A percentile compares a stretch with the other conserved stretches of the same genome.
phyloP scores from a whole-genome alignment of 2,329 filamentous ascomycete genomes.

The Alternaria postmessia region DNA sequence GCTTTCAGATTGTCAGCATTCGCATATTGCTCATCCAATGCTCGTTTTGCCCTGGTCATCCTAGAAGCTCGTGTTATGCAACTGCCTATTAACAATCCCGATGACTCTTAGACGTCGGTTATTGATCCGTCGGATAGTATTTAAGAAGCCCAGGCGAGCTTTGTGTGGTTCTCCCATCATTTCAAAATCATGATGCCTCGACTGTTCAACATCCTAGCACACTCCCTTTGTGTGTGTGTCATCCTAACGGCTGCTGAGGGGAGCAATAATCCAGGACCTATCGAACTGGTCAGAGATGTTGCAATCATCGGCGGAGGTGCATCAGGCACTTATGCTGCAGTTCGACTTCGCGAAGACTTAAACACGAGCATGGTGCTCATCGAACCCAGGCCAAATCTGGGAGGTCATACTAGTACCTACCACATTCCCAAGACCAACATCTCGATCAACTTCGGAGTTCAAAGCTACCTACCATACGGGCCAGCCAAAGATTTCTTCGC shows the following conservation, averaged over 20 bases:
- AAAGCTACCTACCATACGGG: slow-evolving; percentile 53
- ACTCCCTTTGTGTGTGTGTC: neutral
- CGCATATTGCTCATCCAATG: neutral
- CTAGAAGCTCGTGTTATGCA: neutral
- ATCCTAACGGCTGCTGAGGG: neutral
- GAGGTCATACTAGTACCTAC: slow-evolving; percentile 61
- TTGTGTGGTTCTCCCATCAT: neutral
- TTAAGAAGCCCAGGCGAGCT: neutral
- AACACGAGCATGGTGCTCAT: slow-evolving; percentile 54
- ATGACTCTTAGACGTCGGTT: neutral
- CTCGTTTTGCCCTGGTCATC: neutral
- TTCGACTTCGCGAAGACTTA: slow-evolving; percentile 51
- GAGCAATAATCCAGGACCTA: neutral
- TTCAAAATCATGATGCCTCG: neutral
- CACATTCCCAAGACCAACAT: slow-evolving; percentile 46
- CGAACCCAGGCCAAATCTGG: slow-evolving; percentile 52
- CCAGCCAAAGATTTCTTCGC: slow-evolving; percentile 56
- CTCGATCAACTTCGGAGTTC: slow-evolving; percentile 51
- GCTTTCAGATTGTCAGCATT: neutral
- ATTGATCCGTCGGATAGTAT: neutral
- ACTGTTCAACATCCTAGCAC: neutral
- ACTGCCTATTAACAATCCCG: neutral
- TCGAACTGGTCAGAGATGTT: slow-evolving; percentile 34
- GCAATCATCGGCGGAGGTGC: slow-evolving; percentile 57
- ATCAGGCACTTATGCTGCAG: slow-evolving; percentile 54